phyloP scores from a whole-genome alignment of 768 basidiomycete genomes.

The Leucocoprinus leucothites region DNA sequence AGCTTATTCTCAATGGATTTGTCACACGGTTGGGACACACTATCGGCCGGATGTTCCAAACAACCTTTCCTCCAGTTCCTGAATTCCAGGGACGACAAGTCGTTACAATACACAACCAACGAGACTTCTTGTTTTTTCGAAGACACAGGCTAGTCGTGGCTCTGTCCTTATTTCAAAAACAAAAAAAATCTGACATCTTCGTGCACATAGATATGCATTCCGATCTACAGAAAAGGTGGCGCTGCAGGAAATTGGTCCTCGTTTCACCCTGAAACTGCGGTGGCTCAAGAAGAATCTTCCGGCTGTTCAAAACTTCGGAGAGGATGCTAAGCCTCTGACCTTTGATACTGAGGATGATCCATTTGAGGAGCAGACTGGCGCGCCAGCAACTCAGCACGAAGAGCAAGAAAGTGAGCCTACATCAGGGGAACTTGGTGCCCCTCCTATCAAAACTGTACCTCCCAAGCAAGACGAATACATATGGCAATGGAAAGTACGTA shows the following conservation, averaged over 20 bases:
- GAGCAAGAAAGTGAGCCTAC: conserved; percentile 15
- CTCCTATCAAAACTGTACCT: conserved; percentile 37
- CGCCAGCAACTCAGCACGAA: conserved; percentile 29
- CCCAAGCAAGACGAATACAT: conserved; percentile 75
- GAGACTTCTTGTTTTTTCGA: conserved; percentile 97
- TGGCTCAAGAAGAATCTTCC: conserved; percentile 89
- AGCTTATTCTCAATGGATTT: conserved; percentile 93
- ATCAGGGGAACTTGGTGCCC: background rate
- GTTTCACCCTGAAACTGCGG: conserved; percentile 91
- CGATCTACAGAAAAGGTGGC: conserved; percentile 87
- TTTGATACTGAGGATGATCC: conserved; percentile 41
- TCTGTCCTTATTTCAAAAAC: background rate
- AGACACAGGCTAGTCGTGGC: conserved; percentile 71
- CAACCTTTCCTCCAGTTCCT: conserved; percentile 90
- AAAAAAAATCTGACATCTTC: background rate
- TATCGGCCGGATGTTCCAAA: conserved; percentile 94
- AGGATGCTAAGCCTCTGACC: conserved; percentile 52
- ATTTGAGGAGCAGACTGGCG: conserved; percentile 15
- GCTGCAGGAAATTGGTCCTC: conserved; percentile 95
- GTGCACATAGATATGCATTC: conserved; percentile 73
- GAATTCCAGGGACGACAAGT: conserved; percentile 97
- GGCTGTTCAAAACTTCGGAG: conserved; percentile 68
- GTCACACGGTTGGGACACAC: conserved; percentile 91
- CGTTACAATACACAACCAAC: conserved; percentile 94
- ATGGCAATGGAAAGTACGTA: conserved; percentile 88